Base-by-base conservation (phyloP, 1,139 yeast genomes). In the Magnusiomyces sp. region DNA sequence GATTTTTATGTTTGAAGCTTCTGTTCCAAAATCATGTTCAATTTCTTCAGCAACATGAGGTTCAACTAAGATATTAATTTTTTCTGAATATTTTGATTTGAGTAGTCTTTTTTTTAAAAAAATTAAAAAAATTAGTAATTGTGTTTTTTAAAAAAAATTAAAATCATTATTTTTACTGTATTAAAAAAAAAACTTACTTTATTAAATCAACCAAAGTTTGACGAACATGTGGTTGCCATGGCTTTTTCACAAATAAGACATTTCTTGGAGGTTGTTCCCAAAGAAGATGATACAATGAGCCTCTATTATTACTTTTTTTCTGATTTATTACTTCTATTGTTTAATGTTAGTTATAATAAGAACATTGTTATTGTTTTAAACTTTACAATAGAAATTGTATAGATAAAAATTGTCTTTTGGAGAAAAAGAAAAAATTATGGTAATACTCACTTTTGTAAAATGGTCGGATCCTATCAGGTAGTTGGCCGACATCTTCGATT, bases 201-300 rank as follows among this genome's bases (percentile, higher is more conserved):
- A 88, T 77, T 55, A 90, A 81, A 48, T 74, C 71, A 9, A 80
- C 72, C 77, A 83, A 77, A 7, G 95, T 89, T 16, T 72, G 70
- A 13, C 83, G 72, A 1, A 87, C 95, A 9, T 71, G 68, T 2
- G 70, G 65, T 50, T 86, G 79, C 83, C 88, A 80, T 1, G 96
- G 96, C 63, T 90, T 90, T 65, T 88, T 89, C 41, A 87, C 86
- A 40, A 90, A 72, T 53, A 83, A 76, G 9, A 90, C 77, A 63
- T 90, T 90, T 54, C 79, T 76, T 13, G 87, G 76, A 5, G 67
- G 67, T 71, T 71, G 66, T 5, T 53, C 48, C 46, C 67, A 48
- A 2, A 58, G 53, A 13, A 36, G 40, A 11, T 10, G 19, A 31
- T 29, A 31, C 19, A 41, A 13, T 16, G 44, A n/a, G 31, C 17